Percentiles rank a stretch among this genome's conserved stretches.
phyloP scores from a whole-genome alignment of 2,329 filamentous ascomycete genomes.

The Calonectria hongkongensis region DNA sequence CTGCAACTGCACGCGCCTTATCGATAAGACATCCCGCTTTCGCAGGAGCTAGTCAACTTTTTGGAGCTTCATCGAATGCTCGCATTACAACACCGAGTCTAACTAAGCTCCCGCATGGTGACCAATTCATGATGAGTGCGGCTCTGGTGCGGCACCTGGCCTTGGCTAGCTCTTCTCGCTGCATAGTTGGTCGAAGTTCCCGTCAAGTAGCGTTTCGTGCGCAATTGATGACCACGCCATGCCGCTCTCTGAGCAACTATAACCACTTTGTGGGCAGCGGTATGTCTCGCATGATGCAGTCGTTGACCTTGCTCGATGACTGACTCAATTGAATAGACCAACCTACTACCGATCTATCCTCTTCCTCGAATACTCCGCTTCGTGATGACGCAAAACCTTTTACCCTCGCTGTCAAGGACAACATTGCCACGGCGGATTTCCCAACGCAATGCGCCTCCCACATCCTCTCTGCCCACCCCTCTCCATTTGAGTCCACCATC shows the following conservation, averaged over 20 bases:
- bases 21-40: slow-evolving; percentile 47
- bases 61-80: slow-evolving; percentile 35
- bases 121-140: slow-evolving; percentile 56
- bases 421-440: slow-evolving; percentile 79
- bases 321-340: slow-evolving; percentile 44
- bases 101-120: slow-evolving; percentile 48
- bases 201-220: slow-evolving; percentile 20
- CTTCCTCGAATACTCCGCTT: slow-evolving; percentile 41
- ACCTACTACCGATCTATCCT: slow-evolving; percentile 5
- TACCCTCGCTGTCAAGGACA: slow-evolving; percentile 82
- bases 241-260: slow-evolving; percentile 56
- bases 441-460: slow-evolving; percentile 89
- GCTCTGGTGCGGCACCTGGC: slow-evolving; percentile 55
- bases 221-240: slow-evolving; percentile 45
- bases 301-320: slow-evolving; percentile 15
- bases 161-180: slow-evolving; percentile 9
- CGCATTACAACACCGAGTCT: slow-evolving; percentile 33
- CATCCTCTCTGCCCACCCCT: slow-evolving; percentile 81
- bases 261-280: slow-evolving; percentile 62
- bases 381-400: slow-evolving; percentile 58
- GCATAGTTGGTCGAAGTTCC: background rate
- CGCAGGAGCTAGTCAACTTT: slow-evolving; percentile 34
- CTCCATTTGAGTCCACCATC: slow-evolving; percentile 89
- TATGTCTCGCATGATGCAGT: slow-evolving; percentile 46
- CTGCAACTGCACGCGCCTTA: slow-evolving; percentile 41